Percentiles rank a stretch among this genome's conserved stretches.
phyloP scores from a whole-genome alignment of 2,329 filamentous ascomycete genomes.

The Fusarium sterilihyphosum region DNA sequence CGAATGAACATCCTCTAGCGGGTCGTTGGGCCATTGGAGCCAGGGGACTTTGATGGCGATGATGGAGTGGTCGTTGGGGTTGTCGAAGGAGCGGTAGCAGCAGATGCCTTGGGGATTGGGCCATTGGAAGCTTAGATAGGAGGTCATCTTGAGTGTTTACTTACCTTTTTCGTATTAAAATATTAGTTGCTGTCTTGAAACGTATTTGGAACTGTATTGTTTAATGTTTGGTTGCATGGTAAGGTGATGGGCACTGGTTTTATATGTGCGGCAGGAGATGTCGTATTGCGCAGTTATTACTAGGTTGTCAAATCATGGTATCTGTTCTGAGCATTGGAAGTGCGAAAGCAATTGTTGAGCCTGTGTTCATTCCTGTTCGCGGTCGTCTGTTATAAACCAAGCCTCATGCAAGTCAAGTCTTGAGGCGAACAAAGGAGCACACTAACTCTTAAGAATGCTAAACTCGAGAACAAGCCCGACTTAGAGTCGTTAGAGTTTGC shows the following conservation, averaged over 20 bases:
- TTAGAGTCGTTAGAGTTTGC: too few species aligned
- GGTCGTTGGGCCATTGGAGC: conserved; percentile 23
- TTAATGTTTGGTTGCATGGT: too few species aligned
- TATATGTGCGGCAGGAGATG: not conserved
- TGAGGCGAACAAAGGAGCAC: not conserved
- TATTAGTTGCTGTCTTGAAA: not conserved
- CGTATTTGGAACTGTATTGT: not conserved
- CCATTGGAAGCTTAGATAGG: conserved; percentile 19
- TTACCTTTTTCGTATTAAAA: not conserved
- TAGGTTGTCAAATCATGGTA: not conserved
- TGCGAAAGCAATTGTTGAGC: not conserved
- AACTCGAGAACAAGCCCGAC: too few species aligned
- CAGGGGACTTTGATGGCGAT: conserved; percentile 16
- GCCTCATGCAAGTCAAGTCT: not conserved
- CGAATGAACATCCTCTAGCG: not conserved
- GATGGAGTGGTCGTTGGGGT: conserved; percentile 6
- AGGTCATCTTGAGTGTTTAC: not conserved
- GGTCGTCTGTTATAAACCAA: not conserved
- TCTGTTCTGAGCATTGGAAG: not conserved
- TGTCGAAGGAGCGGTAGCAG: conserved; percentile 9
- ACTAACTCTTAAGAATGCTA: not conserved
- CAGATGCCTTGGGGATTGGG: conserved; percentile 1
- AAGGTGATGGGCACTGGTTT: not conserved
- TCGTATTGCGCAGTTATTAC: too few species aligned
- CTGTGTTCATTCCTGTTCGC: not conserved